phyloP scores from a whole-genome alignment of 2,329 filamentous ascomycete species.

The Claviceps quebecensis region DNA sequence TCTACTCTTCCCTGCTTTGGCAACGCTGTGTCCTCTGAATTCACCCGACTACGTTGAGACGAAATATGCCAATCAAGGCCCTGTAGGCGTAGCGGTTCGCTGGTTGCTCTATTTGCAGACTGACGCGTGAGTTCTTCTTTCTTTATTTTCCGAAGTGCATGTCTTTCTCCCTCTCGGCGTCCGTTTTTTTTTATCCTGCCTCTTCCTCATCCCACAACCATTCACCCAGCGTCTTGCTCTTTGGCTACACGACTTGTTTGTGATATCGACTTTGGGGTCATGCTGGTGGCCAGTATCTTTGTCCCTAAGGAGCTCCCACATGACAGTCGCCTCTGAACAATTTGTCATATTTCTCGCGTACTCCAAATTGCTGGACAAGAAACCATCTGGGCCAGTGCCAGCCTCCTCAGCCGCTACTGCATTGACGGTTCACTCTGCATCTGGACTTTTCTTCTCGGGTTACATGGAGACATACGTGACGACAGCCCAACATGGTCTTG shows the following conservation, averaged over 20 bases:
- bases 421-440: background rate
- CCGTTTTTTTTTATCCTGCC: background rate
- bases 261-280: conserved; percentile 5
- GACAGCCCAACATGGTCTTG: conserved; percentile 13
- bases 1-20: conserved; percentile 6
- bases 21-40: conserved; percentile 4
- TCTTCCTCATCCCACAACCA: conserved; percentile 2
- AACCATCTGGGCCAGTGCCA: background rate
- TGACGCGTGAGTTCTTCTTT: conserved; percentile 18
- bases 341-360: background rate
- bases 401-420: background rate
- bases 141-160: conserved; percentile 1
- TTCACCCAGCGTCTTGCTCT: conserved; percentile 4
- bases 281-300: conserved; percentile 7
- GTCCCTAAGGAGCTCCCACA: background rate
- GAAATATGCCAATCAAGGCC: conserved; percentile 12
- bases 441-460: background rate
- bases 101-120: conserved; percentile 17
- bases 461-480: conserved; percentile 1
- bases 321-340: background rate
- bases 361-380: background rate
- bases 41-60: conserved; percentile 2
- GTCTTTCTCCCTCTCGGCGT: background rate
- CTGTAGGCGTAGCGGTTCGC: conserved; percentile 27
- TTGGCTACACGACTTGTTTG: conserved; percentile 5